Evolutionary conservation across 129 eudicot species (phyloP), one percentile per base, ranked within the genome.

Genomic region (Mikania micrantha): DNA sequence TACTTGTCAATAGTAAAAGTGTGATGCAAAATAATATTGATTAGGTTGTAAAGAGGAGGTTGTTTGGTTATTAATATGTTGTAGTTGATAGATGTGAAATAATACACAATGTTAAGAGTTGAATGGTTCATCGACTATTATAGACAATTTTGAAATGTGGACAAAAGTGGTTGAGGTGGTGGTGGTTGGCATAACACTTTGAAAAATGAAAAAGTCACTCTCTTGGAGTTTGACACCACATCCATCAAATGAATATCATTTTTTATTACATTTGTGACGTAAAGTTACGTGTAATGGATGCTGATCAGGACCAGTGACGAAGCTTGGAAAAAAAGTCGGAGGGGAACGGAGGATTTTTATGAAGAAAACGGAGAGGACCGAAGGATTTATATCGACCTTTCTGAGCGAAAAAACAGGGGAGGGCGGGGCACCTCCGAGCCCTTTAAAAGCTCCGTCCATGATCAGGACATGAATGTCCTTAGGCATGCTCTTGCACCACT

Each of bases 111-210:
- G 13, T 0, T 6, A 28, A 22, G 24, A 49, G 79, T 58, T 68
- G 74, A 67, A 73, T 62, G 64, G 64, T 73, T 62, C 53, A 61
- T 45, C 77, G 24, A 72, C 77, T 53, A 61, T 72, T 16, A 38
- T 22, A 50, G 27, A 22, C 64, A 34, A 62, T 25, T 60, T 70
- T 63, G 77, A 73, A 66, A 54, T 66, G 79, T 32, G 36, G 72
- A 75, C 73, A 36, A 56, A 48, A 56, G 74, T 75, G 61, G 74
- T 29, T 74, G 78, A 65, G 72, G 57, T 66, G 72, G 56, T 73
- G 31, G 54, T 28, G 5, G 72, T 65, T 74, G 67, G 59, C 64
- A 69, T 74, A 61, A 66, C 72, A 74, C 74, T 54, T 75, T 67
- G 74, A 75, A n/a, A n/a, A n/a, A n/a, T n/a, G n/a, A n/a, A 67